Evolutionary conservation across 1,284 basidiomycete species (phyloP), one percentile per base, ranked within the genome.

Genomic region (Uromyces viciae-fabae): DNA sequence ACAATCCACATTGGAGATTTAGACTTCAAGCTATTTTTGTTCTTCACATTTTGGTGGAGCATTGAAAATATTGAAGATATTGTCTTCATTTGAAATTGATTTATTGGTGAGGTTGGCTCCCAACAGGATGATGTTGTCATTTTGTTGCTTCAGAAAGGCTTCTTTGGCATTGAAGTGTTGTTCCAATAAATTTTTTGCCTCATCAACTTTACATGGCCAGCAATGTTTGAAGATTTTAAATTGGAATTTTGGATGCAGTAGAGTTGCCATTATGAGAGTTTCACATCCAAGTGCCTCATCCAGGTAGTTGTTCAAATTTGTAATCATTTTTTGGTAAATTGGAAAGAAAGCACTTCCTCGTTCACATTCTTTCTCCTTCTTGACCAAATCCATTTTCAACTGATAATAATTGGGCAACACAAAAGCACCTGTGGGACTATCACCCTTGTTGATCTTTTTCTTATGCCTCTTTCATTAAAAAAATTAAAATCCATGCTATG

Each of bases 381-480:
- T 58, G 28, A 58, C 60, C 54, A 75, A 33, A 46, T 68, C 40
- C 2, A 1, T 3, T n/a, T 43, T 68, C 19, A n/a, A 15, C 8
- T 60, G 73, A 31, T 60, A 42, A 25, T 75, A 75, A 9, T 75
- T 46, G 1, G 38, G 11, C 0, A 75, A 7, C 5, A 75, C 54
- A 43, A 75, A 43, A 19, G 54, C 54, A 60, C 73, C 46, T n/a
- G 69, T 72, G 0, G 69, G 69, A 1, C 69, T 31, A 54, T 72
- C 52, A 0, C 69, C 73, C 22, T 60, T n/a, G n/a, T n/a, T n/a
- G n/a, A n/a, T n/a, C n/a, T n/a, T n/a, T n/a, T n/a, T n/a, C n/a
- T n/a, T n/a, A n/a, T n/a, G n/a, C n/a, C n/a, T n/a, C n/a, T n/a
- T n/a, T n/a, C n/a, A n/a, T n/a, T n/a, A n/a, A n/a, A n/a, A n/a